Base-by-base conservation (phyloP, 164 flowering plant genomes). In the Euptelea pleiosperma region DNA sequence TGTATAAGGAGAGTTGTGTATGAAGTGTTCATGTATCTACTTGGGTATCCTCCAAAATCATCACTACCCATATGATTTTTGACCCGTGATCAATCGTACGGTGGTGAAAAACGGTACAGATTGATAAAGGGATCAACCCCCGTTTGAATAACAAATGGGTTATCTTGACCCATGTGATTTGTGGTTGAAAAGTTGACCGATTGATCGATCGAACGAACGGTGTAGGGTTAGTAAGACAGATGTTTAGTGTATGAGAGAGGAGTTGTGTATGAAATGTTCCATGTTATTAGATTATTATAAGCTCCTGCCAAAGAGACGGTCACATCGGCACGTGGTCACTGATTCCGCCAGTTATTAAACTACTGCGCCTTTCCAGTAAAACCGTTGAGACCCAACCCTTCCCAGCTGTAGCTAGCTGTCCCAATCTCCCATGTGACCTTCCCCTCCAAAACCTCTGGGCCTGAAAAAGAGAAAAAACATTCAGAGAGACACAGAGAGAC, bases 361-460 rank as follows among this genome's bases (percentile, higher is more conserved):
- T 44, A 60, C 47, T 54, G 52, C 66, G 58, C 67, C 73, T 68
- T 66, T 73, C 70, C 63, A 58, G 64, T 68, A 31, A 70, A 64
- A 73, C 76, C 77, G 77, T 69, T 62, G 71, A 67, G 65, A 19
- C 67, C 57, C 61, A 45, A 39, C 56, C 44, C 73, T 62, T 54
- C 68, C 65, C 71, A 76, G 82, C 88, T 83, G 86, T 76, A 34
- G 81, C 86, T 77, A 85, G 85, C 89, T 85, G 89, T 78, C 72
- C 64, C 68, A 64, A 61, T 72, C 71, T 61, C 70, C 75, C 84
- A 80, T 82, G 85, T 82, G 83, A 77, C 69, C 62, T 59, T 60
- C 53, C 67, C 43, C 69, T 52, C 68, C 61, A 58, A 64, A 37
- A 21, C 55, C 57, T 57, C 62, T 33, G 30, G 26, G 16, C 62